These are phyloP conservation scores for Eucalyptus brandiana DNA, from an alignment of 345 rosid species.

Conservation along the genomic window DNA sequence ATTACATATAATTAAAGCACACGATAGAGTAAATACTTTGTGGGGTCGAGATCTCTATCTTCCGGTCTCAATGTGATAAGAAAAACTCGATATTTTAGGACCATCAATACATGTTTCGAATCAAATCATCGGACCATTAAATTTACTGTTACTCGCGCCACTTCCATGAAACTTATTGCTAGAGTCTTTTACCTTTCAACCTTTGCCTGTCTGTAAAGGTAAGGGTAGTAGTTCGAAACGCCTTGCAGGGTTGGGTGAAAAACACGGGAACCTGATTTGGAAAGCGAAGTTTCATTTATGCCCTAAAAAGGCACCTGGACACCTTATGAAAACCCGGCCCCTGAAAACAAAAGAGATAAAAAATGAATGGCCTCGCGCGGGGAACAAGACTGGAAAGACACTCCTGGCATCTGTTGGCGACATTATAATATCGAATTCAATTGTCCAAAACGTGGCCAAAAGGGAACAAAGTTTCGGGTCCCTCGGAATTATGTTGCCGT, in stretches of 20 bases:
- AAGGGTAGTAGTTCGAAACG: background rate
- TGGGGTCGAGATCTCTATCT: background rate
- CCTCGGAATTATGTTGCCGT: background rate
- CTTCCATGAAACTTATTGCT: background rate
- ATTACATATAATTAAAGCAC: background rate
- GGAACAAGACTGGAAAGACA: background rate
- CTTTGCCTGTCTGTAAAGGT: background rate
- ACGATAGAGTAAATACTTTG: background rate
- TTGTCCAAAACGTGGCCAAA: background rate
- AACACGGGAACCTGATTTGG: background rate
- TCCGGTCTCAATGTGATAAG: background rate
- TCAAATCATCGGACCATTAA: background rate
- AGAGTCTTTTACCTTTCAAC: background rate
- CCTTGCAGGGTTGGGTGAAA: background rate
- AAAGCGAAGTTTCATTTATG: background rate
- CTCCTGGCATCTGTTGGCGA: background rate
- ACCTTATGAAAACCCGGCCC: background rate
- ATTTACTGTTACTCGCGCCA: background rate
- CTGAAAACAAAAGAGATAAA: background rate
- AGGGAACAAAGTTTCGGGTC: background rate
- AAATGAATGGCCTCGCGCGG: background rate
- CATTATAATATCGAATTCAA: background rate
- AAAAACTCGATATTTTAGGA: background rate
- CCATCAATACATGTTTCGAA: background rate
- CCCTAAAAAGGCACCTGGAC: background rate